Percentiles rank a stretch among this genome's conserved stretches.
These are phyloP conservation scores for Dendrobium chrysotoxum DNA, from an alignment of 106 monocot genomes.

Conservation along the genomic window DNA sequence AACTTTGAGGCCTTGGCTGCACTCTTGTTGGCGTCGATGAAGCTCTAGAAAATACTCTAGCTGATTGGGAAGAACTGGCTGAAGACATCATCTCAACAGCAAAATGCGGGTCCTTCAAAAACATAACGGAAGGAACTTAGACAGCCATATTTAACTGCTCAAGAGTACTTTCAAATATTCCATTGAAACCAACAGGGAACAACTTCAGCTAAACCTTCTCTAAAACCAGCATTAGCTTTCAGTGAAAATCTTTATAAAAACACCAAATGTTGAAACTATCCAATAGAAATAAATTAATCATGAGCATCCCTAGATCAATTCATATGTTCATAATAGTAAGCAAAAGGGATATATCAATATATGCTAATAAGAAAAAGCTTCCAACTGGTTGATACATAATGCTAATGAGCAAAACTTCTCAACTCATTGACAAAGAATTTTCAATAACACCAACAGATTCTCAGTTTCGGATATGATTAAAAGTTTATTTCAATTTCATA, in stretches of 20 bases:
- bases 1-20: constrained; percentile 36
- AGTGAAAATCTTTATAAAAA: not conserved
- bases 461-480: not conserved
- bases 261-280: not conserved
- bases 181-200: not conserved
- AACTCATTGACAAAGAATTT: not conserved
- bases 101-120: constrained; percentile 62
- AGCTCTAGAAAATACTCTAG: constrained; percentile 34
- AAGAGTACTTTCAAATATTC: not conserved
- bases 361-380: no score
- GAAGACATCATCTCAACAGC: constrained; percentile 62
- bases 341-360: no score
- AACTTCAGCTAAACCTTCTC: not conserved
- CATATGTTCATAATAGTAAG: no score
- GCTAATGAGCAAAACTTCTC: no score
- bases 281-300: no score
- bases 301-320: no score
- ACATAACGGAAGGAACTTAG: not conserved
- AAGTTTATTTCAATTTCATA: not conserved
- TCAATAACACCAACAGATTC: not conserved
- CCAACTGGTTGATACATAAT: no score
- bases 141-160: not conserved
- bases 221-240: not conserved
- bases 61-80: constrained; percentile 48
- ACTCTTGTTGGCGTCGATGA: constrained; percentile 30